A percentile compares a stretch with the other conserved stretches of the same genome.
phyloP scores from a whole-genome alignment of 2,329 filamentous ascomycete genomes.

The Cryphonectria parasitica region DNA sequence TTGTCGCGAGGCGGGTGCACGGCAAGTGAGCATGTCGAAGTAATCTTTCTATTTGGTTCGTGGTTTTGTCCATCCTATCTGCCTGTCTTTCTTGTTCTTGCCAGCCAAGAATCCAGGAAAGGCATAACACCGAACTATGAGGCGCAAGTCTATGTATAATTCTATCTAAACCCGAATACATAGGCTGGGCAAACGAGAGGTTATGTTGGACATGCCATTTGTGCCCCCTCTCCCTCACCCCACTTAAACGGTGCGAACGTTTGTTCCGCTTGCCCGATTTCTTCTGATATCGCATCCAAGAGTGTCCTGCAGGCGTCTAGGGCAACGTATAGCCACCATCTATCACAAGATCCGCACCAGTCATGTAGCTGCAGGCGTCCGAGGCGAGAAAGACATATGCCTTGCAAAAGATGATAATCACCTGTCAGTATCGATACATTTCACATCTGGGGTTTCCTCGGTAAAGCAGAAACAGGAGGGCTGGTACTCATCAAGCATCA shows the following conservation, averaged over 20 bases:
- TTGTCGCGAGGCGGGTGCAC: no score
- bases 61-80: no score
- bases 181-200: background rate
- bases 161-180: background rate
- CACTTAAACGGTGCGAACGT: background rate
- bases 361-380: conserved; percentile 54
- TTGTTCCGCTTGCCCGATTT: background rate
- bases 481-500: background rate
- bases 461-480: background rate
- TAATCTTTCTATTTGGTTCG: no score
- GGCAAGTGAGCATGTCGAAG: no score
- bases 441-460: no score
- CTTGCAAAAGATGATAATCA: conserved; percentile 23
- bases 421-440: no score
- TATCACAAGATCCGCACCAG: conserved; percentile 50
- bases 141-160: background rate
- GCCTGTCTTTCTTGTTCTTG: no score
- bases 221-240: background rate
- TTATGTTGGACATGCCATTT: background rate
- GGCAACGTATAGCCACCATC: conserved; percentile 50
- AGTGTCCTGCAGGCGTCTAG: background rate
- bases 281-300: background rate
- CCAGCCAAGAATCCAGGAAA: no score
- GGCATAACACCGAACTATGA: no score
- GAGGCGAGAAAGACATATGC: conserved; percentile 53